Percentiles rank a stretch among this genome's conserved stretches.
Conservation (phyloP, 2,329 filamentous ascomycete species). For the Apiospora pterosperma region DNA sequence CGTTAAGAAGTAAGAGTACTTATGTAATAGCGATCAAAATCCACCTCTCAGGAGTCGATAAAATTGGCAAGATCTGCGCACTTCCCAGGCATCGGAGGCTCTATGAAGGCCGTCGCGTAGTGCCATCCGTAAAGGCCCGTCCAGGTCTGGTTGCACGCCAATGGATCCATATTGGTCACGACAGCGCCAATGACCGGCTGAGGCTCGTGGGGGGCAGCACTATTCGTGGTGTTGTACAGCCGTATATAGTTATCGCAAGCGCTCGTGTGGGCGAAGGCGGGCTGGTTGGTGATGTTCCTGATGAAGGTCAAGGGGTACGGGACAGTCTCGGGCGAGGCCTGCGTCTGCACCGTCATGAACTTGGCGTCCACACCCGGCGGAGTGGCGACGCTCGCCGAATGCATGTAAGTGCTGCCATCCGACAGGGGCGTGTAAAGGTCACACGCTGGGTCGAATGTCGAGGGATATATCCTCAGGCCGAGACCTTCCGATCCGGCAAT, state of each 20-base stretch:
- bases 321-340: slow-evolving; percentile 7
- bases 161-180: slow-evolving; percentile 22
- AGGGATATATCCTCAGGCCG: slow-evolving; percentile 39
- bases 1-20: too few relatives aligned
- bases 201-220: slow-evolving; percentile 24
- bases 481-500: slow-evolving; percentile 42
- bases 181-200: slow-evolving; percentile 23
- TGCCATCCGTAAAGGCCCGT: slow-evolving; percentile 19
- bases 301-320: slow-evolving; percentile 40
- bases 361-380: slow-evolving; percentile 3
- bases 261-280: slow-evolving; percentile 37
- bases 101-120: slow-evolving; percentile 20
- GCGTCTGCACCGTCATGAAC: slow-evolving; percentile 27
- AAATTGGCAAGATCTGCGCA: slow-evolving; percentile 2
- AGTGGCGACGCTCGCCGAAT: neutral
- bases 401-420: slow-evolving; percentile 18
- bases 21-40: neutral
- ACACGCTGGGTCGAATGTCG: slow-evolving; percentile 43
- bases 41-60: neutral
- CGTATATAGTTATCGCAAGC: slow-evolving; percentile 41
- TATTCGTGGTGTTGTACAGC: slow-evolving; percentile 42
- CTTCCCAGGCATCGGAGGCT: slow-evolving; percentile 10
- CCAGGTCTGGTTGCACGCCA: slow-evolving; percentile 13
- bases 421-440: slow-evolving; percentile 41
- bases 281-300: slow-evolving; percentile 53